These are phyloP conservation scores for Benincasa hispida DNA, from an alignment of 306 rosid genomes.

Conservation along the genomic window DNA sequence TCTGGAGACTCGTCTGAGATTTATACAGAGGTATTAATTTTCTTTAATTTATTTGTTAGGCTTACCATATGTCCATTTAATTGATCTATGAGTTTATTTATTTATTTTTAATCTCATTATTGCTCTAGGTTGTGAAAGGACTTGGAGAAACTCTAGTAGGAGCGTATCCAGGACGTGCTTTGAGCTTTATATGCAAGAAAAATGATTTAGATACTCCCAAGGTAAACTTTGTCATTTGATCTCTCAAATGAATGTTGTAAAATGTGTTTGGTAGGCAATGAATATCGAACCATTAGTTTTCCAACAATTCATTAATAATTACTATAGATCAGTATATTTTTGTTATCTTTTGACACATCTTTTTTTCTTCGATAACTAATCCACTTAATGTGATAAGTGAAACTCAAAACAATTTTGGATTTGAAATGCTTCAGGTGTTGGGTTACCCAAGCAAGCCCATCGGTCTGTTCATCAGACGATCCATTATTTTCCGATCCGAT, in stretches of 20 bases:
- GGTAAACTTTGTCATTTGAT: slow-evolving; percentile 28
- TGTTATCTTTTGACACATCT: neutral
- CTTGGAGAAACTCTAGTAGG: slow-evolving; percentile 98
- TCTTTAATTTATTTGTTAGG: neutral
- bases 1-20: slow-evolving; percentile 95
- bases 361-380: neutral
- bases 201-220: slow-evolving; percentile 63
- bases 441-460: slow-evolving; percentile 97
- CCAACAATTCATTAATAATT: neutral
- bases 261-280: neutral
- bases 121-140: slow-evolving; percentile 80
- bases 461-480: slow-evolving; percentile 66
- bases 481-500: slow-evolving; percentile 92
- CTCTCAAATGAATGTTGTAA: neutral
- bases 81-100: slow-evolving; percentile 5
- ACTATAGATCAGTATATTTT: neutral
- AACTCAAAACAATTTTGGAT: neutral
- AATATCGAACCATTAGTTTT: neutral
- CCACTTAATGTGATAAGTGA: neutral
- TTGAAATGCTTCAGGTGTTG: slow-evolving; percentile 42
- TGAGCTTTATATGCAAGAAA: slow-evolving; percentile 86
- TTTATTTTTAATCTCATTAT: slow-evolving; percentile 4
- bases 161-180: slow-evolving; percentile 98
- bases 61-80: neutral
- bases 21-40: slow-evolving; percentile 77